Base-by-base conservation (phyloP, 441 rosid species). In the Codiaeum variegatum region DNA sequence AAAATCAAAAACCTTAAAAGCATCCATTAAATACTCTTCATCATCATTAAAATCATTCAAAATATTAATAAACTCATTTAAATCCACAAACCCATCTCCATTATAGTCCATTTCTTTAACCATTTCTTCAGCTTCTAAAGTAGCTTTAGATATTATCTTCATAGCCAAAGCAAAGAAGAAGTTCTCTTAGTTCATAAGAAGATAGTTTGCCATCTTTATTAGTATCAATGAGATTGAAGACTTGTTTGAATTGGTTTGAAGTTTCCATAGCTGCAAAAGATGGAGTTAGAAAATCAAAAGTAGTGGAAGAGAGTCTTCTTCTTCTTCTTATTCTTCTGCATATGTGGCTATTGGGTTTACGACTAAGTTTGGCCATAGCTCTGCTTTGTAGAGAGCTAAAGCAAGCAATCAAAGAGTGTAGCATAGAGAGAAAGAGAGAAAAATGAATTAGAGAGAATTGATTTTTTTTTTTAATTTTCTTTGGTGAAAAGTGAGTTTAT, bases 121-220 rank as follows among this genome's bases (percentile, higher is more conserved):
- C n/a, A n/a, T n/a, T n/a, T n/a, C n/a, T 52, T 81, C 69, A 24
- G 91, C 87, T 62, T 81, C 85, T 24, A 21, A 19, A 19, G 51
- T 19, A 5, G 86, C 87, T 8, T 74, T 73, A 8, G 80, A 74
- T 66, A n/a, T 78, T 76, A 4, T 81, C 79, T 3, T 81, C 78
- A 60, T 60, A 76, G 9, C 90, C 90, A 1, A 85, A 79, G 67
- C 82, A 69, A 0, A n/a, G n/a, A n/a, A 85, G 80, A 16, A 83
- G 73, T 63, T 80, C 70, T 10, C 79, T 59, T 10, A 88, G 88
- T 80, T 88, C 90, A 9, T 23, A 9, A 2, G 83, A 34, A 0
- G 90, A 82, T 69, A 88, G 78, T 78, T 80, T 88, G 11, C 87
- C 91, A 28, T 88, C 90, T 5, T 87, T 78, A 67, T 83, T 79